Conservation (phyloP, 208 protist genomes). For the Trichomonas gallinae region DNA sequence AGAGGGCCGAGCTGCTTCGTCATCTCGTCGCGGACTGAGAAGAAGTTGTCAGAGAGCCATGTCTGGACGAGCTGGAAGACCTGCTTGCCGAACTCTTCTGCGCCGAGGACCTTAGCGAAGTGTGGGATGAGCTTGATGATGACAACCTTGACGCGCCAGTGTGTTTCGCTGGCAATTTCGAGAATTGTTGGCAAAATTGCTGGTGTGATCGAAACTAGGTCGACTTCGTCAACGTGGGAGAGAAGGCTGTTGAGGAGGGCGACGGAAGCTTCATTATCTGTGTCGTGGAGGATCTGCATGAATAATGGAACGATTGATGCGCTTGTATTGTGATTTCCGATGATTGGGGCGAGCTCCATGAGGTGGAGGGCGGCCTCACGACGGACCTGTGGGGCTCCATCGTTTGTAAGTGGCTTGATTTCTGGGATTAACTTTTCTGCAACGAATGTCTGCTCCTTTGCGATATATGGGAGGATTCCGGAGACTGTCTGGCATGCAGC, state of each 20-base stretch:
- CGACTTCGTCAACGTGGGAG: background rate
- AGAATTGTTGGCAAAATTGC: background rate
- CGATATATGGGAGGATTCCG: background rate
- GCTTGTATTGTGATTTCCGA: background rate
- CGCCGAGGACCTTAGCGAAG: background rate
- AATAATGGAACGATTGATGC: background rate
- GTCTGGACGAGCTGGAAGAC: background rate
- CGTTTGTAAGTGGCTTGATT: background rate
- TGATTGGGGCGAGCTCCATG: background rate
- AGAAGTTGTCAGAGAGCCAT: background rate
- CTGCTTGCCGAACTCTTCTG: background rate
- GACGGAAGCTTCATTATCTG: background rate
- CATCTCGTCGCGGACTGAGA: background rate
- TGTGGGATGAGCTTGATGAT: constrained; percentile 10
- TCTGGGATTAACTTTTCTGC: constrained; percentile 13
- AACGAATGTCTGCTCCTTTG: background rate
- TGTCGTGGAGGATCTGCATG: background rate
- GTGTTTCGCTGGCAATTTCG: background rate
- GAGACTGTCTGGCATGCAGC: background rate
- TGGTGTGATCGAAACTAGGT: background rate
- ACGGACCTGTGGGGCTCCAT: background rate
- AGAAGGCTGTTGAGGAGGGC: background rate
- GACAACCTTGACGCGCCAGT: constrained; percentile 11
- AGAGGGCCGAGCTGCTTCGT: background rate
- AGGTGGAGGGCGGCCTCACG: background rate